Base-by-base conservation (phyloP, 495 filamentous ascomycete species). In the Annulohypoxylon maeteangense region DNA sequence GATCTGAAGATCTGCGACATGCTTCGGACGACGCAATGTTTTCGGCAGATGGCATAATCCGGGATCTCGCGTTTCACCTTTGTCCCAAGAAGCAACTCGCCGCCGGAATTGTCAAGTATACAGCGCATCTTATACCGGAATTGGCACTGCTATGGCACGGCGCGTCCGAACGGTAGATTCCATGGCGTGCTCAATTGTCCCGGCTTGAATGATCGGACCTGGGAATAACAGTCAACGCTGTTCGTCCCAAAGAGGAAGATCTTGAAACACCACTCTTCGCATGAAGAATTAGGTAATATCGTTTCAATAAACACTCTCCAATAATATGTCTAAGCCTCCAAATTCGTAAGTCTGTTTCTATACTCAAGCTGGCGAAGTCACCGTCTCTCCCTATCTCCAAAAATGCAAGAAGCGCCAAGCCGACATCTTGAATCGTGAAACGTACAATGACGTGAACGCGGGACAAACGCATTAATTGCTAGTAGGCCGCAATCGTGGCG, bases 1-100 rank as follows among this genome's bases (percentile, higher is more conserved):
- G 53, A 72, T 72, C 69, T 42, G 16, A 40, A 31, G 70, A 72
- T 72, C 70, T 72, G 65, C 70, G 65, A 72, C 70, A 36, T 50
- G 45, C 51, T 56, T 62, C 29, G 62, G 68, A 53, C 48, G 27
- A 65, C n/a, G 50, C 18, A 22, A 25, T 34, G 16, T n/a, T 7
- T 31, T 57, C 62, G 68, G 62, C 57, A 62, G 40, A 53, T 62
- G 14, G 42, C 11, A 16, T 7, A 14, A 48, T 5, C 58, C 34
- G 20, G 20, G 59, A 55, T 48, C 29, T 55, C 45, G 36, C 7
- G 70, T 72, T 72, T 72, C 70, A 72, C 22, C 48, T 64, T 18
- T 61, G 70, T 68, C 64, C 64, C 59, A 68, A 48, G 36, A 25
- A 40, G 8, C 4, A 40, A 20, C 20, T 32, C 22, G 11, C 40